A percentile compares a stretch with the other conserved stretches of the same genome.
phyloP scores from a whole-genome alignment of 495 filamentous ascomycete species.

The Neohortaea acidophila region DNA sequence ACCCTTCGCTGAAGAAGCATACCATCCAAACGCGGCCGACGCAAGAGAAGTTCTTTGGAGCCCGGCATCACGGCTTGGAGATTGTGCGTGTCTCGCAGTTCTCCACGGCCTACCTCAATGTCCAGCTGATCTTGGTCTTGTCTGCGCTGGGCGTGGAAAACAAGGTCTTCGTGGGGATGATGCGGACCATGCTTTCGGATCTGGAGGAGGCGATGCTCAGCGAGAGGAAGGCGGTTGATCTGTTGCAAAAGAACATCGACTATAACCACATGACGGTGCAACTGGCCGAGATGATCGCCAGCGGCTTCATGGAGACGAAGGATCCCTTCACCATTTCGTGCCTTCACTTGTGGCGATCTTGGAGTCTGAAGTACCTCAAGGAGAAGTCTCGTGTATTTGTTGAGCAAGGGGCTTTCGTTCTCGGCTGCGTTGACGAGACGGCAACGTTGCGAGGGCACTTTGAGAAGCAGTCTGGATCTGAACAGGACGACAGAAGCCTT shows the following conservation, averaged over 20 bases:
- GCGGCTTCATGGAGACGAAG: slow-evolving; percentile 58
- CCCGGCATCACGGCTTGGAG: slow-evolving; percentile 52
- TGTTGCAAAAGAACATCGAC: slow-evolving; percentile 66
- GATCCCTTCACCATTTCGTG: slow-evolving; percentile 77
- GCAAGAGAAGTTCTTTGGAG: slow-evolving; percentile 72
- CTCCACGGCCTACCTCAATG: slow-evolving; percentile 62
- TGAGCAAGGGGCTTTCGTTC: slow-evolving; percentile 66
- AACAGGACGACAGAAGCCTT: slow-evolving; percentile 18
- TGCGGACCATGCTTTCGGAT: slow-evolving; percentile 44
- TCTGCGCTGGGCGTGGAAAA: slow-evolving; percentile 60
- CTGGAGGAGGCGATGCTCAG: slow-evolving; percentile 55
- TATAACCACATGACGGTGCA: slow-evolving; percentile 63
- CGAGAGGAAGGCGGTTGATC: slow-evolving; percentile 41
- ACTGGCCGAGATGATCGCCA: slow-evolving; percentile 56
- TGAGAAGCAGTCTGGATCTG: slow-evolving; percentile 24
- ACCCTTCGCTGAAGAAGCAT: slow-evolving; percentile 18
- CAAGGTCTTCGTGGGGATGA: slow-evolving; percentile 48
- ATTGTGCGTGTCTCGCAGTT: slow-evolving; percentile 68
- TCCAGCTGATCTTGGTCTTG: slow-evolving; percentile 76
- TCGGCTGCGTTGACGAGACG: slow-evolving; percentile 85
- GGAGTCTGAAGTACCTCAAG: slow-evolving; percentile 44
- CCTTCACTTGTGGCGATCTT: slow-evolving; percentile 24
- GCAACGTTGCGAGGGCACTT: slow-evolving; percentile 56
- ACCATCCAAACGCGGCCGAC: slow-evolving; percentile 60
- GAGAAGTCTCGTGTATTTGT: slow-evolving; percentile 83